Evolutionary conservation across 2,329 filamentous ascomycete species (phyloP).

Genomic region (Aspergillus ibericus): DNA sequence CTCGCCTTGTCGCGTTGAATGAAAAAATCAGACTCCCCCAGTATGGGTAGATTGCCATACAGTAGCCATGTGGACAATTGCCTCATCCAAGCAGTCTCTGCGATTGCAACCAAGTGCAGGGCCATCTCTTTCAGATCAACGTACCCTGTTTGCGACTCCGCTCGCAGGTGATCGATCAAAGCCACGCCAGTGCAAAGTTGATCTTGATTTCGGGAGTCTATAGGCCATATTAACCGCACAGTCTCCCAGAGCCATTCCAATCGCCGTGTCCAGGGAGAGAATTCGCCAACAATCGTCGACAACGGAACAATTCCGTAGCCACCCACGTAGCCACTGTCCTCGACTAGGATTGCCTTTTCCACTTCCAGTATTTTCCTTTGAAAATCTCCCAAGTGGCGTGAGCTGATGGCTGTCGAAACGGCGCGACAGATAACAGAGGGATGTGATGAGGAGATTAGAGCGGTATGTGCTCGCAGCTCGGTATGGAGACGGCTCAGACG

Average conservation of each 20-base stretch:
- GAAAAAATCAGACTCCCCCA: constrained; percentile 85
- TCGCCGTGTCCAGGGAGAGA: constrained; percentile 79
- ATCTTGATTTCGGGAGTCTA: constrained; percentile 29
- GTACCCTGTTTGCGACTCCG: constrained; percentile 83
- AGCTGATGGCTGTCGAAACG: constrained; percentile 74
- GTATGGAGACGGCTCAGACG: constrained; percentile 77
- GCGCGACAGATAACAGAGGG: constrained; percentile 82
- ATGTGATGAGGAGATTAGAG: constrained; percentile 68
- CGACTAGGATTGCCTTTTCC: constrained; percentile 72
- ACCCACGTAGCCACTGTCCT: constrained; percentile 78
- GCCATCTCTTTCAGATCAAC: constrained; percentile 78
- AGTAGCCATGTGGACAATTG: constrained; percentile 88
- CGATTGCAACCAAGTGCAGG: constrained; percentile 68
- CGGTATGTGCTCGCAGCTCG: constrained; percentile 66
- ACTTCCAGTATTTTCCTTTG: constrained; percentile 82
- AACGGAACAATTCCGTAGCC: constrained; percentile 92
- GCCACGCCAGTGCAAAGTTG: constrained; percentile 64
- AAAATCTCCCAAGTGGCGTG: constrained; percentile 74
- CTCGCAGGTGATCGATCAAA: constrained; percentile 74
- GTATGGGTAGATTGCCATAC: constrained; percentile 77
- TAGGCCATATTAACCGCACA: constrained; percentile 64
- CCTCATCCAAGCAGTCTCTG: constrained; percentile 88
- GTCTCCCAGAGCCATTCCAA: constrained; percentile 85
- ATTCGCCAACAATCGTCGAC: constrained; percentile 78
- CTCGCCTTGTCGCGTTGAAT: constrained; percentile 54